Evolutionary conservation across 257 asterid genomes (phyloP).

Genomic region (Solanum okadae): DNA sequence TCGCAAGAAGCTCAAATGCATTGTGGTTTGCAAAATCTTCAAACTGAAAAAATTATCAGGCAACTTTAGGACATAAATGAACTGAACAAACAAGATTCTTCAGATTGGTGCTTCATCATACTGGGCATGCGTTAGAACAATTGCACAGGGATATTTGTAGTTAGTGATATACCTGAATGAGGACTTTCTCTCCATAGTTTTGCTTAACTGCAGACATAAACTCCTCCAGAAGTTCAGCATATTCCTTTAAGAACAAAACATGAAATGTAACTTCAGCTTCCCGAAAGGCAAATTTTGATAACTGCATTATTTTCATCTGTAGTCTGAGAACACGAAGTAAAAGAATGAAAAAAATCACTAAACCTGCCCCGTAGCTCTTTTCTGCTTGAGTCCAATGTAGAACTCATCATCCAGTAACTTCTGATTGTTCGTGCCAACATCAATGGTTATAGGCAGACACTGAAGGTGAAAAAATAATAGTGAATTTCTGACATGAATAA

Average conservation of each 20-base stretch:
- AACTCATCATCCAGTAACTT: conserved; percentile 70
- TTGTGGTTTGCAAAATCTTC: conserved; percentile 95
- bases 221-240: conserved; percentile 75
- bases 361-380: conserved; percentile 80
- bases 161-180: conserved; percentile 48
- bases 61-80: not conserved
- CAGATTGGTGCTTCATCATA: not conserved
- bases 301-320: not conserved
- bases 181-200: conserved; percentile 80
- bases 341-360: not conserved
- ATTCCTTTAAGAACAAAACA: conserved; percentile 41
- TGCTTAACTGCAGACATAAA: conserved; percentile 84
- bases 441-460: conserved; percentile 88
- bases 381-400: conserved; percentile 79
- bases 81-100: not conserved
- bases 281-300: not conserved
- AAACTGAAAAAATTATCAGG: conserved; percentile 33
- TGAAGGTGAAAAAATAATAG: conserved; percentile 14
- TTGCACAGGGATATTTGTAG: not conserved
- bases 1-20: conserved; percentile 77
- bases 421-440: conserved; percentile 86
- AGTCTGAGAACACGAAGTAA: not conserved
- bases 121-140: not conserved
- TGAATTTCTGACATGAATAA: not conserved
- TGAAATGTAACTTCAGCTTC: conserved; percentile 4